phyloP scores from a whole-genome alignment of 2,329 filamentous ascomycete species.

The Venturiaceae sp. region DNA sequence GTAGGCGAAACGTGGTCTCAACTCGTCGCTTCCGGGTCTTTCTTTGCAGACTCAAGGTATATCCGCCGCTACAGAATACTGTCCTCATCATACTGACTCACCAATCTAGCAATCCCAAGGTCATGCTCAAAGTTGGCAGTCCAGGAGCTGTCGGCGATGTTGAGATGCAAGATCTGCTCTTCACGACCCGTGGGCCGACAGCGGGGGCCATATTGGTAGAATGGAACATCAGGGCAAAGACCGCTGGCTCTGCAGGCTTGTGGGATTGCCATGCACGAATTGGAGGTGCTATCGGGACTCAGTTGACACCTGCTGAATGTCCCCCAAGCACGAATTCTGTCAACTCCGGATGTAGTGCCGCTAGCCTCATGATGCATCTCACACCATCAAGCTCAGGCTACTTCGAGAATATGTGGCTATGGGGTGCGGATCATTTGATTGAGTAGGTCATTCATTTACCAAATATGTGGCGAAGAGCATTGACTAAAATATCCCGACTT shows the following conservation, averaged over 20 bases:
- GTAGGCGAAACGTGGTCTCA: constrained; percentile 78
- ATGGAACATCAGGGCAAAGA: constrained; percentile 58
- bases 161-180: constrained; percentile 63
- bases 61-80: too few relatives aligned
- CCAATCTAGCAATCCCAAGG: constrained; percentile 45
- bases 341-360: constrained; percentile 49
- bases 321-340: constrained; percentile 57
- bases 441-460: too few relatives aligned
- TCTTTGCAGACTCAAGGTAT: constrained; percentile 37
- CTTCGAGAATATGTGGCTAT: constrained; percentile 85
- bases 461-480: too few relatives aligned
- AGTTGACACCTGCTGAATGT: constrained; percentile 50
- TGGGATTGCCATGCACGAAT: constrained; percentile 86
- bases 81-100: too few relatives aligned
- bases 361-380: constrained; percentile 47
- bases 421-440: constrained; percentile 62
- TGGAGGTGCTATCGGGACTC: constrained; percentile 68
- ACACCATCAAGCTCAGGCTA: constrained; percentile 53
- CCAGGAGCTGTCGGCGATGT: constrained; percentile 54
- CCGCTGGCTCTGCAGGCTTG: constrained; percentile 49
- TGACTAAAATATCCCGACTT: too few relatives aligned
- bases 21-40: constrained; percentile 61
- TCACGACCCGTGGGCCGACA: constrained; percentile 53
- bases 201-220: constrained; percentile 59
- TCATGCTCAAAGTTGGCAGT: constrained; percentile 56